Percentiles rank a stretch among this genome's conserved stretches.
Conservation (phyloP, 1,284 basidiomycete genomes). For the Mycena sp. region DNA sequence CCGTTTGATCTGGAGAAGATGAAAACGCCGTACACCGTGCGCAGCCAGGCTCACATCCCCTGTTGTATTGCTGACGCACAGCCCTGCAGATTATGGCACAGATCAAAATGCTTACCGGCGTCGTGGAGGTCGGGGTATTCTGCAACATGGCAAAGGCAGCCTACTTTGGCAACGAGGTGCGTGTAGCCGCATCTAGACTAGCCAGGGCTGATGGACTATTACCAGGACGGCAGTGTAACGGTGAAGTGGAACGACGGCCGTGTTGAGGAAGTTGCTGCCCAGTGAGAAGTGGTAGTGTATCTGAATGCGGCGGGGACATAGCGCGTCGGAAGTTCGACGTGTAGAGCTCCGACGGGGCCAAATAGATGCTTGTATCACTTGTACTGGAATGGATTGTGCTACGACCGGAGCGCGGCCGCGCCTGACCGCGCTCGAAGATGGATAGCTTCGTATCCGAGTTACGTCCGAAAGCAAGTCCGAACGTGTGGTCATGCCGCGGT, state of each 20-base stretch:
- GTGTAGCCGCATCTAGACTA: slow-evolving; percentile 27
- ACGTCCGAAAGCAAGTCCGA: background rate
- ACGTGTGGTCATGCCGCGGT: background rate
- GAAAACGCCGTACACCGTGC: slow-evolving; percentile 74
- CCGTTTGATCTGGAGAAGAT: slow-evolving; percentile 81
- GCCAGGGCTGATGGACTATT: slow-evolving; percentile 5
- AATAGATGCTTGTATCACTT: slow-evolving; percentile 26
- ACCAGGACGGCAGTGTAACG: slow-evolving; percentile 66
- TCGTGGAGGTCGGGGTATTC: slow-evolving; percentile 97
- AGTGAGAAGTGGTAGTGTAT: too few relatives aligned
- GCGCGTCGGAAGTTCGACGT: too few relatives aligned
- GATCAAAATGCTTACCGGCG: slow-evolving; percentile 94
- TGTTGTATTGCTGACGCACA: background rate
- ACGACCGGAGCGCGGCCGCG: slow-evolving; percentile 15
- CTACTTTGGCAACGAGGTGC: slow-evolving; percentile 94
- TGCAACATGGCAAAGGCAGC: slow-evolving; percentile 94
- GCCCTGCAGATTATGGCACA: slow-evolving; percentile 66
- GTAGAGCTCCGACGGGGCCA: too few relatives aligned
- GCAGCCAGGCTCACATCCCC: slow-evolving; percentile 33
- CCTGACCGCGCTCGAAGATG: background rate
- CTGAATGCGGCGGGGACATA: too few relatives aligned
- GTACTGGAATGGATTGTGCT: background rate
- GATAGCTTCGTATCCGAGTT: background rate
- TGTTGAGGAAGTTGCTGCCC: slow-evolving; percentile 46
- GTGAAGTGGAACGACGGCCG: slow-evolving; percentile 59